A percentile compares a stretch with the other conserved stretches of the same genome.
phyloP scores from a whole-genome alignment of 495 filamentous ascomycete genomes.

The Lophiostoma macrostomum region DNA sequence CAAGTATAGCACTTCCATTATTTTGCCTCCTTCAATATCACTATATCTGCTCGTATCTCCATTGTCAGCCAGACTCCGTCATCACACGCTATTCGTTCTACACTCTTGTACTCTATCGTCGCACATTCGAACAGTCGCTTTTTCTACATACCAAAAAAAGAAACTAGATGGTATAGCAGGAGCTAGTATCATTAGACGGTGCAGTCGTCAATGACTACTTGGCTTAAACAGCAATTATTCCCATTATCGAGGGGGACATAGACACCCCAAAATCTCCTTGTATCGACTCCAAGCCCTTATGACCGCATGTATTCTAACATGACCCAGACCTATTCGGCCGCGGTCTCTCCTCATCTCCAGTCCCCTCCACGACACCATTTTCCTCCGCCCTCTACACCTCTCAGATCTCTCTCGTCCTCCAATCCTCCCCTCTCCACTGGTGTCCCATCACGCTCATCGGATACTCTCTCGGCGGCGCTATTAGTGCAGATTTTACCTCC shows the following conservation, averaged over 20 bases:
- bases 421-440: constrained; percentile 70
- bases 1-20: constrained; percentile 37
- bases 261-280: not conserved
- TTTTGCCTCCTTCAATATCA: no score
- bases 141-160: no score
- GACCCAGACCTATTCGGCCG: constrained; percentile 68
- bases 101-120: no score
- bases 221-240: no score
- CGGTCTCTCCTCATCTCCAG: constrained; percentile 71
- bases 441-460: constrained; percentile 71
- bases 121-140: no score
- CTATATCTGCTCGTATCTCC: no score
- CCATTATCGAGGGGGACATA: no score
- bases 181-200: no score
- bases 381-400: constrained; percentile 70
- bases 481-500: constrained; percentile 69
- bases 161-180: no score
- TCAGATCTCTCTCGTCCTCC: constrained; percentile 68
- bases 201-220: no score
- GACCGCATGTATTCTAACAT: not conserved
- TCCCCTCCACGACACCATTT: constrained; percentile 64
- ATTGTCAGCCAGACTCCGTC: no score
- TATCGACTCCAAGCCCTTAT: not conserved
- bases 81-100: no score
- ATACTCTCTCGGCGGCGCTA: constrained; percentile 81